phyloP scores from a whole-genome alignment of 2,329 filamentous ascomycete genomes.

The Trichophyton verrucosum region DNA sequence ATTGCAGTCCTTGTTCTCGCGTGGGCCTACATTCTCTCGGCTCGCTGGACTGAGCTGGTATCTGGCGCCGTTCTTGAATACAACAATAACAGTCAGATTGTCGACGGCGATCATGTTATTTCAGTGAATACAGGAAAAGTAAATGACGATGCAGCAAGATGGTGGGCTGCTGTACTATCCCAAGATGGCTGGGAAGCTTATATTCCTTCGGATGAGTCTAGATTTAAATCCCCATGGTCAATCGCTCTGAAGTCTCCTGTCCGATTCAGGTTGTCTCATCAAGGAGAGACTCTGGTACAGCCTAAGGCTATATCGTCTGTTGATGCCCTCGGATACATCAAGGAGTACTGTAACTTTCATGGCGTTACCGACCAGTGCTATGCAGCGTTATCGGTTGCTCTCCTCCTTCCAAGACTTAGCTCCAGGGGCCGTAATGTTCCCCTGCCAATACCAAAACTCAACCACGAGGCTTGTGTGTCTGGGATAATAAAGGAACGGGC shows the following conservation, averaged over 20 bases:
- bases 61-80: constrained; percentile 4
- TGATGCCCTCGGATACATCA: constrained; percentile 15
- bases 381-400: constrained; percentile 17
- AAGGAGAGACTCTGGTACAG: neutral
- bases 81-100: constrained; percentile 1
- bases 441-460: neutral
- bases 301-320: constrained; percentile 9
- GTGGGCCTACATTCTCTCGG: constrained; percentile 12
- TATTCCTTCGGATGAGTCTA: neutral
- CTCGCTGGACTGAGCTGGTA: constrained; percentile 9
- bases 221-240: constrained; percentile 8
- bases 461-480: neutral
- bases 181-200: constrained; percentile 12
- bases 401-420: constrained; percentile 15
- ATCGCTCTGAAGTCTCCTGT: neutral
- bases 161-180: constrained; percentile 14
- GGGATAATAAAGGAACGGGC: neutral
- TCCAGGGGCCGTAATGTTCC: neutral
- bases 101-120: neutral
- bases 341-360: constrained; percentile 15
- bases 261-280: neutral
- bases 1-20: constrained; percentile 11
- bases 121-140: constrained; percentile 7
- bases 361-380: constrained; percentile 15
- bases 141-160: constrained; percentile 8